Evolutionary conservation across 495 filamentous ascomycete genomes (phyloP).

Genomic region (Daldinia caldariorum): DNA sequence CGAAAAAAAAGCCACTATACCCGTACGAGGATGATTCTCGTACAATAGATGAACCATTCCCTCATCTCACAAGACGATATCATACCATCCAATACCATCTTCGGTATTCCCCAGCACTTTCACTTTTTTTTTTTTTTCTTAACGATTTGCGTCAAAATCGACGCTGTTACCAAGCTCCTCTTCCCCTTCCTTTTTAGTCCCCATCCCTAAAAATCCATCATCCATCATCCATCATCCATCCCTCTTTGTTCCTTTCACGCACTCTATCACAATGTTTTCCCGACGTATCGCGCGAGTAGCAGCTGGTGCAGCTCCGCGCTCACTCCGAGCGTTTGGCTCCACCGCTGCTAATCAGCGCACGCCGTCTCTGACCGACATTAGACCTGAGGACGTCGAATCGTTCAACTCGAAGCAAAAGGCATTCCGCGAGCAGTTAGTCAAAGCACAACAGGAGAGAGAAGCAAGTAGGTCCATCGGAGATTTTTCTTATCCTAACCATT

Average conservation of each 20-base stretch:
- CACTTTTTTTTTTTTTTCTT: constrained; percentile 15
- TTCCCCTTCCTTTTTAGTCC: constrained; percentile 24
- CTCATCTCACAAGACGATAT: constrained; percentile 11
- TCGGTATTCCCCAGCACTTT: constrained; percentile 38
- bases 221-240: background rate
- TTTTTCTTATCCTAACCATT: constrained; percentile 62
- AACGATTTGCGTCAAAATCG: constrained; percentile 40
- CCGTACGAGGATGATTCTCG: constrained; percentile 10
- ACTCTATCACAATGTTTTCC: constrained; percentile 47
- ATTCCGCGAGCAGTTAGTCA: constrained; percentile 84
- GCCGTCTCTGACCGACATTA: constrained; percentile 87
- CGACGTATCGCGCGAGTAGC: constrained; percentile 54
- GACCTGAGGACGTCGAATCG: constrained; percentile 66
- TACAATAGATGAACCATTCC: constrained; percentile 23
- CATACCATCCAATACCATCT: constrained; percentile 39
- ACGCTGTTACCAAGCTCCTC: constrained; percentile 22
- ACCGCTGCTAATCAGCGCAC: constrained; percentile 62
- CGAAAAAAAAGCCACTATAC: constrained; percentile 24
- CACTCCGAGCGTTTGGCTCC: constrained; percentile 68
- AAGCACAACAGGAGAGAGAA: constrained; percentile 81
- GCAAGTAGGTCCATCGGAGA: constrained; percentile 69
- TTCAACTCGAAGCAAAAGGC: constrained; percentile 85
- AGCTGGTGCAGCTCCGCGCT: constrained; percentile 58
- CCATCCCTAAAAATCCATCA: constrained; percentile 11
- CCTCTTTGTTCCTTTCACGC: constrained; percentile 21